Evolutionary conservation across 2,329 filamentous ascomycete species (phyloP), one percentile per base, ranked within the genome.

Genomic region (Periconia sp.): DNA sequence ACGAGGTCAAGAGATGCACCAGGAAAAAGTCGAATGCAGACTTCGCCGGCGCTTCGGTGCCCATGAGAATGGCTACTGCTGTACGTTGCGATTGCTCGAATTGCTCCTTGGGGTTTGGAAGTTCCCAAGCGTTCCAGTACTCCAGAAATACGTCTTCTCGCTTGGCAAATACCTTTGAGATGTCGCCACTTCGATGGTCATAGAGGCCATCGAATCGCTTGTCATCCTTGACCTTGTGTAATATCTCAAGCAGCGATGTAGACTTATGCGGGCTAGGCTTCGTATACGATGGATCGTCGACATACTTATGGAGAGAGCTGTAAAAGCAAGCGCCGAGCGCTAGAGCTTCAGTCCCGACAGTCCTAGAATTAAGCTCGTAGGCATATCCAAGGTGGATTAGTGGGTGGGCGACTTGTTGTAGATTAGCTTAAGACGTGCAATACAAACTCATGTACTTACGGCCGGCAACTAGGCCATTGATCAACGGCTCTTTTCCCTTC

Each of bases 311-410:
- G 36, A 79, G 73, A 33, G 74, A 70, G 49, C 74, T 75, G 63
- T 85, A 82, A 62, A 78, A 82, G 46, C 79, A 81, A 13, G 81
- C 72, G 0, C 85, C 77, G 48, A 96, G 77, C 0, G 83, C 84
- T 1, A 99, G 78, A 1, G 91, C 88, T 74, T 99, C 94, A 71
- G 96, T 94, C 34, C 86, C 92, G 15, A 97, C 68, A 52, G 95
- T 92, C 45, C 86, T 87, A 56, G 82, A 94, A 49, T 88, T 83
- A 58, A 97, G 78, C 73, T 99, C 92, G 63, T 87, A 92, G 8
- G 91, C 94, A 65, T 95, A 96, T n/a, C 85, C 92, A 2, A 99
- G 79, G 61, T 97, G 94, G 45, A 97, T 94, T n/a, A 97, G 76
- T 1, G 92, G 89, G 60, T 96, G 89, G 13, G 87, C 92, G 48